Base-by-base conservation (phyloP, 2,329 filamentous ascomycete species). In the Scedosporium apiospermum region DNA sequence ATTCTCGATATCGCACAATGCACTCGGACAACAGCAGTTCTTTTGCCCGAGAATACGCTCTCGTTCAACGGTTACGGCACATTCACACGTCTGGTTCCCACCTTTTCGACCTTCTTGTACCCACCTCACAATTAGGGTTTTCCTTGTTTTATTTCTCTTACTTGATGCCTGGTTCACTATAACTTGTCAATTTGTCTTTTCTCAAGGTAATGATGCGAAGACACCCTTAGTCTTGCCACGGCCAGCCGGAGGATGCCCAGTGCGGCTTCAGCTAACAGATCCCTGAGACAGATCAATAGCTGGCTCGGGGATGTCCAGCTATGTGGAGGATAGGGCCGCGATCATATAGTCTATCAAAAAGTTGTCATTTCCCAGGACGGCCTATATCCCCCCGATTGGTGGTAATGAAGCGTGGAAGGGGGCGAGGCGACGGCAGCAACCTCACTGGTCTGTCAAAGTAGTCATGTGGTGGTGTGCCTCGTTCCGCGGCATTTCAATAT, bases 61-160 rank as follows among this genome's bases (percentile, higher is more conserved):
- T 38, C 18, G 49, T 53, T 42, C 46, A 38, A 38, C 34, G 34
- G 34, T 38, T 38, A 38, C 10, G 34, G 34, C 34, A 38, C 34
- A 38, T 38, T 38, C 42, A 38, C 14, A 18, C 34, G 30, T 26
- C 44, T 44, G 18, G 14, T 46, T 58, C 41, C 18, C 14, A n/a
- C 21, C 23, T 44, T 41, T 26, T 38, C 21, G 21, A 10, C n/a
- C 58, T 60, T 41, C 21, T 60, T 60, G 21, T 60, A 27, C 21
- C 58, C 34, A 18, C 34, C 58, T 60, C 34, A n/a, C n/a, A 18
- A 49, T 61, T 57, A n/a, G 23, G 61, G 63, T 53, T 62, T 64
- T 58, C 51, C 2, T 51, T 58, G 55, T 38, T 60, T 60, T 38
- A 23, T 34, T 41, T 60, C 49, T 53, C 53, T 57, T 62, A 26